Evolutionary conservation across 768 basidiomycete species (phyloP).

Genomic region (Dentipellis fragilis): DNA sequence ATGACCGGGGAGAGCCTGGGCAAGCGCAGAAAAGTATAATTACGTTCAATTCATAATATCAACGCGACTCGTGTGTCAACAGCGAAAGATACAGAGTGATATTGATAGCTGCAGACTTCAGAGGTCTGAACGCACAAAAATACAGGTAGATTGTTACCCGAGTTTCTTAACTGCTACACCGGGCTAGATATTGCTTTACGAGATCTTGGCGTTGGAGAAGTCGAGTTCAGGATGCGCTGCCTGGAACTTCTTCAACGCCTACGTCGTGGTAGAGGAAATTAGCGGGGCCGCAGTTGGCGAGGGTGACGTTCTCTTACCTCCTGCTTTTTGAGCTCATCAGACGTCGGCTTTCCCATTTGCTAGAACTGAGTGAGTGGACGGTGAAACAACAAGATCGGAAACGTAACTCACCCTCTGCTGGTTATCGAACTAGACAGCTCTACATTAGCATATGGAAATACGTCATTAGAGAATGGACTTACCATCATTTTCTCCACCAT

Average conservation of each 20-base stretch:
- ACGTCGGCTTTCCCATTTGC: slow-evolving; percentile 95
- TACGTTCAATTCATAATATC: background rate
- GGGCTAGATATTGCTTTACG: slow-evolving; percentile 25
- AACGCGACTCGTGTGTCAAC: too few relatives aligned
- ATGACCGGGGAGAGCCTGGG: slow-evolving; percentile 16
- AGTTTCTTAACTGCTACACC: background rate
- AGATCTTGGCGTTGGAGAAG: slow-evolving; percentile 86
- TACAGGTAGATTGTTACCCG: too few relatives aligned
- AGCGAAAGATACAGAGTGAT: too few relatives aligned
- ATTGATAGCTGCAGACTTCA: too few relatives aligned
- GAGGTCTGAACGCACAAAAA: too few relatives aligned
- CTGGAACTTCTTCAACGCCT: slow-evolving; percentile 87
- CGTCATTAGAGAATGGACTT: slow-evolving; percentile 21
- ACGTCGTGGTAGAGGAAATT: background rate
- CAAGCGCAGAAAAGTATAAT: slow-evolving; percentile 24
- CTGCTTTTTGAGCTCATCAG: slow-evolving; percentile 87
- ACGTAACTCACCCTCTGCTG: slow-evolving; percentile 53
- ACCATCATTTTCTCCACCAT: slow-evolving; percentile 99
- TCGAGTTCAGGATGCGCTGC: slow-evolving; percentile 87
- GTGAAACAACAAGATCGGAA: background rate
- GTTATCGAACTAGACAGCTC: slow-evolving; percentile 52
- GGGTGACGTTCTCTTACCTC: slow-evolving; percentile 40
- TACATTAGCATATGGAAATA: background rate
- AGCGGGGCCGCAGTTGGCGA: background rate
- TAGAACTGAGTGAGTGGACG: slow-evolving; percentile 19